Evolutionary conservation across 257 asterid species (phyloP).

Genomic region (Gentiana straminea): DNA sequence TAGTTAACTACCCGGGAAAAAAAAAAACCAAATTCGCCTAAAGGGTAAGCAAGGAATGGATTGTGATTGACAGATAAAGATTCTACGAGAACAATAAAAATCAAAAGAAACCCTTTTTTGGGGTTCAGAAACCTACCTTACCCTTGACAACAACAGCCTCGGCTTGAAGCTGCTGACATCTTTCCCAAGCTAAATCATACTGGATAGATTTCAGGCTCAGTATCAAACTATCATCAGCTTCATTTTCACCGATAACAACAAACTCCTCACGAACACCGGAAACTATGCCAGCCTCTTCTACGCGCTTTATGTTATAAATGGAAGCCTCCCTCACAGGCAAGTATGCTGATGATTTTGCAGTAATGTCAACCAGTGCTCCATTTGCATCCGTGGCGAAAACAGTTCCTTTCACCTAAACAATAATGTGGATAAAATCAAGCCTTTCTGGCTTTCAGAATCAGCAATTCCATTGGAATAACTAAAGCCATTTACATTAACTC

Average conservation of each 20-base stretch:
- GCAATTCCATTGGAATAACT: no score
- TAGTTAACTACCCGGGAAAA: no score
- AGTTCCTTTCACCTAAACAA: conserved; percentile 69
- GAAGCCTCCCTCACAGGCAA: conserved; percentile 82
- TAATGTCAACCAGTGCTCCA: conserved; percentile 91
- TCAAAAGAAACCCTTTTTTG: not conserved
- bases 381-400: conserved; percentile 56
- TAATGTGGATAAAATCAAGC: not conserved
- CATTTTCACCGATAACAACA: conserved; percentile 53
- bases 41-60: no score
- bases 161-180: conserved; percentile 92
- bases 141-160: conserved; percentile 96
- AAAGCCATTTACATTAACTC: no score
- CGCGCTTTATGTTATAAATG: conserved; percentile 52
- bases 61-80: no score
- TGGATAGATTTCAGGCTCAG: conserved; percentile 80
- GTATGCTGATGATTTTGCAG: conserved; percentile 89
- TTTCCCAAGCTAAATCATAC: conserved; percentile 91
- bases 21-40: no score
- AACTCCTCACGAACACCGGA: conserved; percentile 83
- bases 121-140: conserved; percentile 37
- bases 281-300: conserved; percentile 81
- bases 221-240: conserved; percentile 80
- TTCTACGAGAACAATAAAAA: no score
- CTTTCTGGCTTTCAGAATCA: not conserved